These are phyloP conservation scores for Candida succiphila DNA, from an alignment of 805 yeast genomes.

Conservation along the genomic window DNA sequence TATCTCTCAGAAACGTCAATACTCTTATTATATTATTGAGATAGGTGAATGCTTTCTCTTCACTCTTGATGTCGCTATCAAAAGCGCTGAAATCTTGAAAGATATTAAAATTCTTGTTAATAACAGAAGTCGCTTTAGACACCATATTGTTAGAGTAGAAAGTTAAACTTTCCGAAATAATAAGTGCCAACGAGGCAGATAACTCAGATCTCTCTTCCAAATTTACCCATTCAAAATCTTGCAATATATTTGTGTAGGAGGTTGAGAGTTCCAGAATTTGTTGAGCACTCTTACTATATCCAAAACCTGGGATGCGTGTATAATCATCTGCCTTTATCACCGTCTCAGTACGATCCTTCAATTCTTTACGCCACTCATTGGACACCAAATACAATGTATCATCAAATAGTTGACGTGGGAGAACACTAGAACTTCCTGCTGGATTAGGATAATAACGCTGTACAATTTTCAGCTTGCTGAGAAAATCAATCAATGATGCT, in stretches of 20 bases:
- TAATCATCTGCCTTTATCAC: constrained; percentile 53
- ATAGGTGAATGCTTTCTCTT: constrained; percentile 13
- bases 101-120: too few relatives aligned
- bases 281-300: constrained; percentile 18
- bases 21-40: constrained; percentile 18
- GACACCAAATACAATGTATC: constrained; percentile 13
- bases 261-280: constrained; percentile 17
- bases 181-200: constrained; percentile 33
- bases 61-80: background rate
- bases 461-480: constrained; percentile 9
- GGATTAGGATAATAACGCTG: too few relatives aligned
- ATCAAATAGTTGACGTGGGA: constrained; percentile 7
- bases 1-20: constrained; percentile 8
- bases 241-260: constrained; percentile 38
- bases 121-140: background rate
- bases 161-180: constrained; percentile 30
- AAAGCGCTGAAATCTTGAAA: background rate
- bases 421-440: background rate
- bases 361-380: constrained; percentile 15
- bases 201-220: constrained; percentile 17
- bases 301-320: constrained; percentile 24
- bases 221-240: constrained; percentile 56
- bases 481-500: constrained; percentile 5
- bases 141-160: constrained; percentile 32
- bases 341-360: constrained; percentile 25